phyloP scores from a whole-genome alignment of 148 eudicot species.

The Rhododendron henanense region DNA sequence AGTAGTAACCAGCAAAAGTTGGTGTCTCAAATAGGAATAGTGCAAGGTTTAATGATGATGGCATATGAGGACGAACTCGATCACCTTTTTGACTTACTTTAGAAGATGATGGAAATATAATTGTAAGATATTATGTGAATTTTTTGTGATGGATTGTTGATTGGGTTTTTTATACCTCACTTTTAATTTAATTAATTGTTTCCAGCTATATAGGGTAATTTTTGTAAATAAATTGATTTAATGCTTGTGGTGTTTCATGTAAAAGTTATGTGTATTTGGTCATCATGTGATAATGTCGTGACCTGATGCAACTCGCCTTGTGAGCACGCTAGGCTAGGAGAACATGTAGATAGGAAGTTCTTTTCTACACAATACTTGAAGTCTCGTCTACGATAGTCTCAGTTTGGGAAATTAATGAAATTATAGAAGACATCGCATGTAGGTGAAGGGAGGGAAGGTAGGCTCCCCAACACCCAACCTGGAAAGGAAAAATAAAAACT shows the following conservation, averaged over 20 bases:
- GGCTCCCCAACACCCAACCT: neutral
- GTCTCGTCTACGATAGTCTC: neutral
- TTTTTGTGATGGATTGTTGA: neutral
- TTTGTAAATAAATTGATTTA: neutral
- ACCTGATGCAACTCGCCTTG: neutral
- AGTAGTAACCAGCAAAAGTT: neutral
- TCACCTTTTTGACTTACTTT: neutral
- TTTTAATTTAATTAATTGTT: neutral
- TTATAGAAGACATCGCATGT: neutral
- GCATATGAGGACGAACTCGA: neutral
- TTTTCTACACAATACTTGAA: neutral
- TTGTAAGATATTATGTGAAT: neutral
- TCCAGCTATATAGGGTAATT: neutral
- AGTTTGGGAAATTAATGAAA: neutral
- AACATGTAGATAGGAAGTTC: neutral
- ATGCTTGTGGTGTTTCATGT: neutral
- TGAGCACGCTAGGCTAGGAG: neutral
- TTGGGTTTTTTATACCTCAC: neutral
- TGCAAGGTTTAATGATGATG: neutral
- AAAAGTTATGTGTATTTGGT: neutral
- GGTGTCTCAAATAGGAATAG: neutral
- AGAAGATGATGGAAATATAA: neutral
- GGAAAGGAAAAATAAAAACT: neutral
- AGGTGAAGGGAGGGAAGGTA: neutral
- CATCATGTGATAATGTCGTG: neutral